These are phyloP conservation scores for Cutaneotrichosporon sp. DNA, from an alignment of 1,284 basidiomycete genomes.

Conservation along the genomic window DNA sequence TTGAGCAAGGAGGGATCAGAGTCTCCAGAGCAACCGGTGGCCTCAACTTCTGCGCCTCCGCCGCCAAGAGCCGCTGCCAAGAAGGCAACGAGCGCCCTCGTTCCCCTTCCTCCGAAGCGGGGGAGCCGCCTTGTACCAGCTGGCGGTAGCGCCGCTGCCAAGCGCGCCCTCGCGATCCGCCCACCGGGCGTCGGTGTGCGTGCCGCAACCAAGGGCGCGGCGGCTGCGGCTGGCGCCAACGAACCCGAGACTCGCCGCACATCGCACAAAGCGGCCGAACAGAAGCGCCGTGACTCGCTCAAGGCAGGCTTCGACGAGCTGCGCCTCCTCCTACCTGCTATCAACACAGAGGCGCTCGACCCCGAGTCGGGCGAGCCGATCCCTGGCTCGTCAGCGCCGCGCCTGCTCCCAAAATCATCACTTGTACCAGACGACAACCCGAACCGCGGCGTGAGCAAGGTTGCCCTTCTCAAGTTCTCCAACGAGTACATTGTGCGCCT, in stretches of 20 bases:
- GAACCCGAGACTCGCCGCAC: conserved; percentile 62
- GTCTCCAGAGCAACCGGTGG: conserved; percentile 1
- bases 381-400: conserved; percentile 79
- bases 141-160: conserved; percentile 28
- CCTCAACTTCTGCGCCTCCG: conserved; percentile 3
- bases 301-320: conserved; percentile 96
- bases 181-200: conserved; percentile 40
- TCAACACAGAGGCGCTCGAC: conserved; percentile 65
- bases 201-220: conserved; percentile 40
- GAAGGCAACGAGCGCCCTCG: conserved; percentile 16
- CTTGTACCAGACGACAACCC: conserved; percentile 76
- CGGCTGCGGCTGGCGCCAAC: conserved; percentile 31
- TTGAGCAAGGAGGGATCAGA: conserved; percentile 50
- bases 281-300: conserved; percentile 91
- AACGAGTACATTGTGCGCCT: conserved; percentile 82
- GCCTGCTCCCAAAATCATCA: conserved; percentile 71
- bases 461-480: conserved; percentile 83
- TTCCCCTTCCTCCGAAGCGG: conserved; percentile 16
- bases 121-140: conserved; percentile 25
- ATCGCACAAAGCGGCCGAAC: conserved; percentile 95
- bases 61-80: conserved; percentile 16
- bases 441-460: conserved; percentile 91
- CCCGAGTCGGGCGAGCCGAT: conserved; percentile 66
- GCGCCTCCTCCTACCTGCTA: conserved; percentile 79
- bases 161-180: conserved; percentile 42